phyloP scores from a whole-genome alignment of 345 rosid genomes.

The Heritiera fomes region DNA sequence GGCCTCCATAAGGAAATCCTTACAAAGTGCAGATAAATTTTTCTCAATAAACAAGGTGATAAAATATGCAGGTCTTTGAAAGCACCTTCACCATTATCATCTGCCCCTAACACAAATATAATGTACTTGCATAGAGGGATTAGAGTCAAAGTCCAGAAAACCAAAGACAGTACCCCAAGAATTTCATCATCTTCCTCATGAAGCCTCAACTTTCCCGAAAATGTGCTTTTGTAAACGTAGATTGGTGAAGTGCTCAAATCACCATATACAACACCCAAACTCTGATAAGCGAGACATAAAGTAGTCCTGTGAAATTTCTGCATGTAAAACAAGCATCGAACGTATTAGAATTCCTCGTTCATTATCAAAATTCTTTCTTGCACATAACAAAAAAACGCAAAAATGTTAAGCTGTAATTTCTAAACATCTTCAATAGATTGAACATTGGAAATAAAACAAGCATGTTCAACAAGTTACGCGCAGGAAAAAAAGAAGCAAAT shows the following conservation, averaged over 20 bases:
- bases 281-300: slow-evolving; percentile 39
- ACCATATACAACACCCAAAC: slow-evolving; percentile 41
- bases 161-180: slow-evolving; percentile 41
- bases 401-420: not conserved
- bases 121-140: slow-evolving; percentile 40
- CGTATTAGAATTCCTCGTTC: not conserved
- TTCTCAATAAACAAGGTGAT: slow-evolving; percentile 17
- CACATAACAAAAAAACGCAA: not conserved
- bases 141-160: slow-evolving; percentile 45
- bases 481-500: not conserved
- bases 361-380: not conserved
- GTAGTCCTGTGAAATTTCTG: slow-evolving; percentile 33
- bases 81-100: slow-evolving; percentile 43
- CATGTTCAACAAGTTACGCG: not conserved
- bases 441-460: not conserved
- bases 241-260: slow-evolving; percentile 35
- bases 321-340: slow-evolving; percentile 16
- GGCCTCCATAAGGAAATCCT: slow-evolving; percentile 17
- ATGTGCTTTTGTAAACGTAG: slow-evolving; percentile 36
- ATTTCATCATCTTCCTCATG: slow-evolving; percentile 37
- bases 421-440: not conserved
- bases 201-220: slow-evolving; percentile 29
- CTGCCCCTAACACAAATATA: slow-evolving; percentile 38
- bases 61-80: slow-evolving; percentile 14
- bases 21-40: slow-evolving; percentile 2